phyloP scores from a whole-genome alignment of 495 filamentous ascomycete genomes.

The Hypoxylon perforatum region DNA sequence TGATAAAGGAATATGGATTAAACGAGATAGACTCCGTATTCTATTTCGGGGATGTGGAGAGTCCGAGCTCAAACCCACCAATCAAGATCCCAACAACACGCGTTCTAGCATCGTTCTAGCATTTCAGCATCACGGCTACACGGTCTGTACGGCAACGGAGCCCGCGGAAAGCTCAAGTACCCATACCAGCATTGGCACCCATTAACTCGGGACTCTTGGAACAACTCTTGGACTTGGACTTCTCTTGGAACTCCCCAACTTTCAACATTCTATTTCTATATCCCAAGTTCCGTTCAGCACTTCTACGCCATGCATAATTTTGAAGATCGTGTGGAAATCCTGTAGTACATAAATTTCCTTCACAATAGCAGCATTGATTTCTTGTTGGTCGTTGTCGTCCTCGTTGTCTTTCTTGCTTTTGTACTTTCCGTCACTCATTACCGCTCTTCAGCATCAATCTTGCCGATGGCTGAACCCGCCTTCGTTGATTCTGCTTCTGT shows the following conservation, averaged over 20 bases:
- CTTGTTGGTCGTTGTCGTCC: constrained; percentile 14
- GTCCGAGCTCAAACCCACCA: background rate
- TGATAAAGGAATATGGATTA: background rate
- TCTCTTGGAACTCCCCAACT: no score
- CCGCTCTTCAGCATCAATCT: background rate
- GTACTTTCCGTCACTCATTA: constrained; percentile 17
- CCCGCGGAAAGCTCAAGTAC: constrained; percentile 3
- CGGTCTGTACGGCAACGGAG: constrained; percentile 7
- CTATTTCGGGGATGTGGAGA: background rate
- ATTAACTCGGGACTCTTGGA: background rate
- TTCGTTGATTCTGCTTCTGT: background rate
- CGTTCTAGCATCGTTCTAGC: background rate
- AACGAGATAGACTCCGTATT: background rate
- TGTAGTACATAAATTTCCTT: no score
- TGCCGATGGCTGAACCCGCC: constrained; percentile 25
- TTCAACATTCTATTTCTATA: no score
- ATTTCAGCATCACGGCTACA: constrained; percentile 6
- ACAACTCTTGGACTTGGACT: no score
- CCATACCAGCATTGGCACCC: no score
- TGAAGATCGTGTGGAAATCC: no score
- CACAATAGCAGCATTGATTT: background rate
- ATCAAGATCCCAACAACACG: constrained; percentile 1
- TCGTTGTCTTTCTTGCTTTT: constrained; percentile 1
- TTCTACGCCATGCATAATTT: no score
- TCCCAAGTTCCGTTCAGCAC: no score